These are phyloP conservation scores for Climacium dendroides DNA, from an alignment of 225 moss, liverwort and hornwort species.

Conservation along the genomic window DNA sequence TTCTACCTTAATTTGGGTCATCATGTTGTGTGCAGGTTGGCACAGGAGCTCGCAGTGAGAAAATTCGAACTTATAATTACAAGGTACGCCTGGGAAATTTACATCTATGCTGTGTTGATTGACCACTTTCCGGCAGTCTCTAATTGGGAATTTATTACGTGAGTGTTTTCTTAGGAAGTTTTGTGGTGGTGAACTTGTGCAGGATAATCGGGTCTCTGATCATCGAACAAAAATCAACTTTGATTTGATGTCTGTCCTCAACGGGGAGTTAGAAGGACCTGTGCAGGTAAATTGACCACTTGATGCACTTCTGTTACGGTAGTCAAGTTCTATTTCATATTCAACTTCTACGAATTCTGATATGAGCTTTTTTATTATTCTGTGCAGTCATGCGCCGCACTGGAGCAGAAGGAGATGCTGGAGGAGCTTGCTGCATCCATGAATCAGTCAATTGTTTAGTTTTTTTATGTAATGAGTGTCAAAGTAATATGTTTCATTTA, in stretches of 20 bases:
- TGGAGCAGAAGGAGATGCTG: conserved; percentile 83
- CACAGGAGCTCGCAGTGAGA: conserved; percentile 93
- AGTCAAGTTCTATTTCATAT: background rate
- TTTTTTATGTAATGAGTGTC: background rate
- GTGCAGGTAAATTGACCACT: conserved; percentile 48
- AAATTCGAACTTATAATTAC: conserved; percentile 96
- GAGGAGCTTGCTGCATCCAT: conserved; percentile 89
- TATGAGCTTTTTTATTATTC: background rate
- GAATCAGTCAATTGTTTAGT: conserved; percentile 44
- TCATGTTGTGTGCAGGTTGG: conserved; percentile 53
- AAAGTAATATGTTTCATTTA: background rate
- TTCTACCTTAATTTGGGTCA: background rate
- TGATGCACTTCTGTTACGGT: background rate
- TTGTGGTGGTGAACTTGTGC: background rate
- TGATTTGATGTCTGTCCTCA: conserved; percentile 73
- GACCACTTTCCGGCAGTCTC: background rate
- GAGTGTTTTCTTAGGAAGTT: background rate
- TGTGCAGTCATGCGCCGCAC: conserved; percentile 79
- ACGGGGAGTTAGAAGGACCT: conserved; percentile 72
- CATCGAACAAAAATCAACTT: conserved; percentile 86
- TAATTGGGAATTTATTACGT: background rate
- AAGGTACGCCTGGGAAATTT: conserved; percentile 36
- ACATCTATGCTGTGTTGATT: background rate
- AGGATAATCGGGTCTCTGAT: conserved; percentile 91
- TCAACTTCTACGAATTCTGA: background rate